These are phyloP conservation scores for Saccharomyces paradoxus DNA, from an alignment of 805 yeast genomes.

Conservation along the genomic window DNA sequence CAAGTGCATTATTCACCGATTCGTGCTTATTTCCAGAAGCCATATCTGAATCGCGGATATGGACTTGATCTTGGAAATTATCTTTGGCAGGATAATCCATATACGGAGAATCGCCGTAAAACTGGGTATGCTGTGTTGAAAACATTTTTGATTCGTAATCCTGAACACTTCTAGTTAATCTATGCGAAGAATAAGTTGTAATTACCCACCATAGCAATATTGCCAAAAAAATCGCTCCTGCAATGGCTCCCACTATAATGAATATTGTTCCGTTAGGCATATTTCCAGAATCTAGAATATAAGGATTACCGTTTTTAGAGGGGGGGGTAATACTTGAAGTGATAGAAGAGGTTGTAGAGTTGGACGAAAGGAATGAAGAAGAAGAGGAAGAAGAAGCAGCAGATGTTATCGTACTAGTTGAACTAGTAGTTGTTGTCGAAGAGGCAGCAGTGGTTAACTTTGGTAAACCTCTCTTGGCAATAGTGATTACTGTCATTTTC, in stretches of 20 bases:
- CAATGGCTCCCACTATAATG: conserved; percentile 64
- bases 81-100: background rate
- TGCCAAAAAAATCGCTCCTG: conserved; percentile 47
- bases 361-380: conserved; percentile 1
- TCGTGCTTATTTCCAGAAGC: background rate
- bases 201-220: conserved; percentile 45
- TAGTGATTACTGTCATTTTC: conserved; percentile 1
- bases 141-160: background rate
- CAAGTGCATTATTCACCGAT: background rate
- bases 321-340: conserved; percentile 40
- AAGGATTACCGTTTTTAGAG: conserved; percentile 52
- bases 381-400: conserved; percentile 1
- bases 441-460: conserved; percentile 10
- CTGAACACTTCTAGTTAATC: conserved; percentile 37
- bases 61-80: background rate
- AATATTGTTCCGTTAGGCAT: conserved; percentile 71
- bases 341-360: conserved; percentile 16
- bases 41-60: background rate
- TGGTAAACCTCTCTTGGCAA: conserved; percentile 21
- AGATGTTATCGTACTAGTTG: background rate
- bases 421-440: background rate
- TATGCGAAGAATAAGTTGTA: conserved; percentile 40
- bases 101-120: background rate
- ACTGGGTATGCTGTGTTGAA: background rate
- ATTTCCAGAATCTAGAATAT: conserved; percentile 36